phyloP scores from a whole-genome alignment of 2,329 filamentous ascomycete genomes.

The Knoxdaviesia capensis region DNA sequence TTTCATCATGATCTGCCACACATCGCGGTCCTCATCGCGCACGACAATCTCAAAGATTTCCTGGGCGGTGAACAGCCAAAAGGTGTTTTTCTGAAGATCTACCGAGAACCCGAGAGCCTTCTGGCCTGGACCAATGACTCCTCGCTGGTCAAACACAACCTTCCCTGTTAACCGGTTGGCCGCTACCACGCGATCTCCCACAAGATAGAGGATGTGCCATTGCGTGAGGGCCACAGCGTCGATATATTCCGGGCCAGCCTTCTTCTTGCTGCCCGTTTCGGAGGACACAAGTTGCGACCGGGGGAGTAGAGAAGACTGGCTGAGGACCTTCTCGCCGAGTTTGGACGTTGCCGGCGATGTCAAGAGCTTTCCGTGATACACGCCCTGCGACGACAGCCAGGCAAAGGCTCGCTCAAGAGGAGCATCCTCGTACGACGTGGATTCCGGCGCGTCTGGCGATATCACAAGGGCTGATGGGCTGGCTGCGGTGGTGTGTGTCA shows the following conservation, averaged over 20 bases:
- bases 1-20: constrained; percentile 86
- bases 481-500: constrained; percentile 18
- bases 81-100: constrained; percentile 88
- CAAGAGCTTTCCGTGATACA: constrained; percentile 68
- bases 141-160: constrained; percentile 62
- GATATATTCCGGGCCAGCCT: constrained; percentile 49
- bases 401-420: constrained; percentile 58
- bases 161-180: constrained; percentile 74
- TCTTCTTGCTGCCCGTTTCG: constrained; percentile 44
- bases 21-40: constrained; percentile 72
- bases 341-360: constrained; percentile 36
- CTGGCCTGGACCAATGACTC: constrained; percentile 62
- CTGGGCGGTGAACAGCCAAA: constrained; percentile 81
- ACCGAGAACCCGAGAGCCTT: constrained; percentile 66
- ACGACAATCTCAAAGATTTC: constrained; percentile 91
- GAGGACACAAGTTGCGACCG: constrained; percentile 52
- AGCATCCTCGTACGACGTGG: constrained; percentile 29
- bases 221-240: constrained; percentile 71
- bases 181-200: constrained; percentile 66
- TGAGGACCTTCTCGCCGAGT: constrained; percentile 55
- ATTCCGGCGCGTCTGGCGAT: constrained; percentile 51
- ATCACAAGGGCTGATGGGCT: constrained; percentile 46
- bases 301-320: constrained; percentile 58
- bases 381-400: constrained; percentile 74
- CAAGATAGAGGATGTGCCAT: constrained; percentile 75